Percentiles rank a stretch among this genome's conserved stretches.
Conservation (phyloP, 805 yeast genomes). For the Nakazawaea populi region DNA sequence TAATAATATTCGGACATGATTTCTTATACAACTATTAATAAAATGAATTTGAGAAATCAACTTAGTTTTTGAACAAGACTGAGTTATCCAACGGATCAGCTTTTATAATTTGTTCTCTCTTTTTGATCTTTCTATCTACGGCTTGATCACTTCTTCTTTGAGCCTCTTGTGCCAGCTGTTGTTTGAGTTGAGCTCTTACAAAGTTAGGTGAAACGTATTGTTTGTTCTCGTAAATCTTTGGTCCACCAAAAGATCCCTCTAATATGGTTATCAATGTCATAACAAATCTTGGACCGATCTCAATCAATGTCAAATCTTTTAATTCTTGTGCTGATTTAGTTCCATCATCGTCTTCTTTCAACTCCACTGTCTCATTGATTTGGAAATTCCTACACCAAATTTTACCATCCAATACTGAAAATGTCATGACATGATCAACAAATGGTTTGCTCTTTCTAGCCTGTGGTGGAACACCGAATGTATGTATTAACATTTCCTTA, state of each 20-base stretch:
- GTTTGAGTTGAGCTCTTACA: constrained; percentile 82
- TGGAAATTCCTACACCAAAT: constrained; percentile 96
- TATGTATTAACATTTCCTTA: constrained; percentile 77
- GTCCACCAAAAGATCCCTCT: constrained; percentile 97
- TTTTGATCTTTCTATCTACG: constrained; percentile 64
- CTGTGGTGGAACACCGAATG: constrained; percentile 92
- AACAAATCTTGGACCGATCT: constrained; percentile 95
- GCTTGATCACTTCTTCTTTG: constrained; percentile 75
- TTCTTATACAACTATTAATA: neutral
- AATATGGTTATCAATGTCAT: constrained; percentile 84
- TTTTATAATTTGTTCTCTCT: constrained; percentile 67
- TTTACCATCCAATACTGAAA: constrained; percentile 87
- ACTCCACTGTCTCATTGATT: constrained; percentile 61
- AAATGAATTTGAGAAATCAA: too few relatives aligned
- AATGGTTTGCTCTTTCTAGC: constrained; percentile 94
- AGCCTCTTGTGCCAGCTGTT: constrained; percentile 76
- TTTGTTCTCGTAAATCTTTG: constrained; percentile 94
- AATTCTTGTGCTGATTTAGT: constrained; percentile 22
- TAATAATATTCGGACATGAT: neutral
- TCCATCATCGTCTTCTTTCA: constrained; percentile 37
- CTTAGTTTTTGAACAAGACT: constrained; percentile 52
- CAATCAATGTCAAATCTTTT: constrained; percentile 74
- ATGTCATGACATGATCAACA: constrained; percentile 90
- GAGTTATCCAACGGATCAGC: constrained; percentile 82
- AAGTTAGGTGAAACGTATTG: constrained; percentile 95